phyloP scores from a whole-genome alignment of 331 rosid genomes.

The Acacia pycnantha region DNA sequence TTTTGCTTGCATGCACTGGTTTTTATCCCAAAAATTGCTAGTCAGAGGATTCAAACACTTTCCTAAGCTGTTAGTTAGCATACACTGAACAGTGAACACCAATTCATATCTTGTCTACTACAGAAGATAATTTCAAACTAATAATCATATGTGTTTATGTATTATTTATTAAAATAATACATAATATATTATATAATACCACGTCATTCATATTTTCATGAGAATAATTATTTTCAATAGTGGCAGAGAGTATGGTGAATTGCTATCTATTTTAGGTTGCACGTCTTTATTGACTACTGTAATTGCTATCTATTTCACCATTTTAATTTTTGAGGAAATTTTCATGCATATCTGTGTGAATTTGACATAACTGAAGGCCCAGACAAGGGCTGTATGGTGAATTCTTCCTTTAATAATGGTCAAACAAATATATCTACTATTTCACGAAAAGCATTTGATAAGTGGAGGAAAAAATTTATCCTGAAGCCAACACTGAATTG shows the following conservation, averaged over 20 bases:
- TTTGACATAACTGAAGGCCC: constrained; percentile 13
- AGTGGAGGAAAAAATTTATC: background rate
- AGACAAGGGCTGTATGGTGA: background rate
- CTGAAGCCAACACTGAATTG: constrained; percentile 13
- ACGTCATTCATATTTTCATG: background rate
- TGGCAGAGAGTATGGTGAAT: too few relatives aligned
- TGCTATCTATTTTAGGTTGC: background rate
- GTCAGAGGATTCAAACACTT: background rate
- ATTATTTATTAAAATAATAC: background rate
- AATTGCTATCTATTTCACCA: background rate
- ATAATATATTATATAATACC: background rate
- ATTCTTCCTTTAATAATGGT: background rate
- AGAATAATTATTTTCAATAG: background rate
- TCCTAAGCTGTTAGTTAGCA: background rate
- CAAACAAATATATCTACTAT: background rate
- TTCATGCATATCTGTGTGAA: constrained; percentile 5
- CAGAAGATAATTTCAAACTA: background rate
- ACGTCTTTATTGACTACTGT: background rate
- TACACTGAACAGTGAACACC: background rate
- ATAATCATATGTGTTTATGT: background rate
- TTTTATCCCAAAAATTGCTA: background rate
- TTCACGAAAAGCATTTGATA: background rate
- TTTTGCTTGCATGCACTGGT: background rate
- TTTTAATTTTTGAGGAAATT: background rate
- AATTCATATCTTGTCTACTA: background rate